Evolutionary conservation across 2,329 filamentous ascomycete genomes (phyloP), one percentile per base, ranked within the genome.

Genomic region (Fusarium albidum): DNA sequence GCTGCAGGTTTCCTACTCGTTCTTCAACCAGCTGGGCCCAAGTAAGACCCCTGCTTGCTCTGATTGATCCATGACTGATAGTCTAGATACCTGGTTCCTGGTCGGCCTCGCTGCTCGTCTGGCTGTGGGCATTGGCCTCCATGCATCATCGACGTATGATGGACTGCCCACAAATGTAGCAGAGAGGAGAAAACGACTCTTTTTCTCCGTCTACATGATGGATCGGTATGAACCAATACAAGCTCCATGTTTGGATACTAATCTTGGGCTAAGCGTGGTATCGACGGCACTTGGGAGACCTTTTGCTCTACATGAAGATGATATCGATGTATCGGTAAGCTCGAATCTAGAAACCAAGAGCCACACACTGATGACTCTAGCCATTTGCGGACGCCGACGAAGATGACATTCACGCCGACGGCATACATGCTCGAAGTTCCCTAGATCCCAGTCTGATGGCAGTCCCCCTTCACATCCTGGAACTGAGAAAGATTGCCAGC

Each of bases 181-280:
- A 5, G 65, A 78, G 43, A 66, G 71, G 31, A 69, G 74, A 7
- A 79, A 78, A 40, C 69, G 77, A 3, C 55, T 79, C 2, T 79
- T 79, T 60, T 79, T 76, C 34, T 78, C 74, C 2, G 66, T 80
- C 5, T 80, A 79, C 40, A 79, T 79, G 77, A 79, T 79, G 77
- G 77, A 80, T 63, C 73, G 72, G 70, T 71, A 55, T 46, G 57
- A 10, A 3, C 12, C 1, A 35, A n/a, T n/a, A 21, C 14, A n/a
- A 15, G 6, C 1, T 13, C 4, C 9, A 8, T 11, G n/a, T n/a
- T n/a, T 31, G 9, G 13, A 37, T 3, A 32, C 21, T 21, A 21
- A 21, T 21, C 21, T 5, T 15, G 25, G 29, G 11, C 17, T 8
- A 32, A 75, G 75, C 2, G 70, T 79, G 2, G 76, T 78, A 6